Conservation (phyloP, 2,329 filamentous ascomycete species). For the Xylogone sp. region DNA sequence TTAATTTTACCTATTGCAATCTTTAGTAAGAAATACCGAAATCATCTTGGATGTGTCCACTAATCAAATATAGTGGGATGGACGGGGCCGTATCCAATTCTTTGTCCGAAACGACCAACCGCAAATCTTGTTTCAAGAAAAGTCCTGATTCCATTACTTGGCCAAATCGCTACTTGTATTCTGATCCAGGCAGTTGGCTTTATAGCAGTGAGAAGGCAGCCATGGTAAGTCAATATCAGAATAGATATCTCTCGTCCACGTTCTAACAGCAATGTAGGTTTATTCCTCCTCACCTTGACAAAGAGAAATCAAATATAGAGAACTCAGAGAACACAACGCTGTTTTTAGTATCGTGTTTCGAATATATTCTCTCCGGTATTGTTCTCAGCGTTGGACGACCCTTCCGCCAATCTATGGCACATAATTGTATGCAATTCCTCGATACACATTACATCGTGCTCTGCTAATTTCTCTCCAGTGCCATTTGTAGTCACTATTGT, state of each 20-base stretch:
- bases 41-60: background rate
- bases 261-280: slow-evolving; percentile 49
- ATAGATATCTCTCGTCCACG: background rate
- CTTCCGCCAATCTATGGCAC: slow-evolving; percentile 74
- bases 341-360: slow-evolving; percentile 87
- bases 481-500: slow-evolving; percentile 80
- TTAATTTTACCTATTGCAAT: slow-evolving; percentile 95
- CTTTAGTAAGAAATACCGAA: slow-evolving; percentile 60
- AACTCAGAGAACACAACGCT: slow-evolving; percentile 93
- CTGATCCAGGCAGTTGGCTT: slow-evolving; percentile 72
- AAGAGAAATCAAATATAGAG: slow-evolving; percentile 76
- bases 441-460: slow-evolving; percentile 6
- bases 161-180: slow-evolving; percentile 81
- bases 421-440: slow-evolving; percentile 63
- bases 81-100: slow-evolving; percentile 75
- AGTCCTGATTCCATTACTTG: slow-evolving; percentile 82
- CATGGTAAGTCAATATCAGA: slow-evolving; percentile 56
- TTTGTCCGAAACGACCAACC: slow-evolving; percentile 83
- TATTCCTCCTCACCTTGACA: slow-evolving; percentile 72
- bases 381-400: slow-evolving; percentile 89
- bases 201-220: slow-evolving; percentile 68
- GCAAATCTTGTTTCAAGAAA: slow-evolving; percentile 91
- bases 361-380: slow-evolving; percentile 88
- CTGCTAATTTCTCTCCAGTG: slow-evolving; percentile 42
- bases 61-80: slow-evolving; percentile 78